phyloP scores from a whole-genome alignment of 176 grass and related monocot species.

The Carex cristatella region DNA sequence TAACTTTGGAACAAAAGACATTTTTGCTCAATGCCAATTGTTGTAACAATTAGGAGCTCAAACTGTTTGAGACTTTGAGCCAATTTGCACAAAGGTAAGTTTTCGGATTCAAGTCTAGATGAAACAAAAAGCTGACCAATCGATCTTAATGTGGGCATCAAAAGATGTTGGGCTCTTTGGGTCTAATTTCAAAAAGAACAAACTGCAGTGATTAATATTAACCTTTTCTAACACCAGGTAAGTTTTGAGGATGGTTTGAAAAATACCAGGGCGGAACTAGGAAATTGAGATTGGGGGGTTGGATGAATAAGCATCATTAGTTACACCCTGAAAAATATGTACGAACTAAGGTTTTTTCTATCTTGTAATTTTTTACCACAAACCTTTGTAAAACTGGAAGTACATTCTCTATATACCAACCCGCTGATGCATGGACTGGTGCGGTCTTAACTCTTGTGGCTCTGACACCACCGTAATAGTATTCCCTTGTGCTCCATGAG shows the following conservation, averaged over 20 bases:
- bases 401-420: conserved; percentile 95
- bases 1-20: background rate
- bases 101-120: background rate
- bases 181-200: background rate
- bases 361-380: conserved; percentile 10
- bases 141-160: background rate
- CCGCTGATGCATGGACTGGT: conserved; percentile 69
- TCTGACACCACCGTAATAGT: conserved; percentile 71
- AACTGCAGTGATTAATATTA: background rate
- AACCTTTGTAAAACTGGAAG: conserved; percentile 80
- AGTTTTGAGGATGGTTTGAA: background rate
- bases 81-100: background rate
- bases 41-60: background rate
- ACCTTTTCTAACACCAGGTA: background rate
- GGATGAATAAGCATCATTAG: too few relatives aligned
- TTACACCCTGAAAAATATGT: background rate
- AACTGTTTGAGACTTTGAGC: background rate
- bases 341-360: background rate
- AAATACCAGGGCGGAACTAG: background rate
- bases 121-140: background rate
- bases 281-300: too few relatives aligned
- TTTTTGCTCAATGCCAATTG: background rate
- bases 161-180: background rate
- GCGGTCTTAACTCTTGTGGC: conserved; percentile 89
- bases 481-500: conserved; percentile 93